Percentiles rank a stretch among this genome's conserved stretches.
These are phyloP conservation scores for Lentinus brumalis DNA, from an alignment of 768 basidiomycete species.

Conservation along the genomic window DNA sequence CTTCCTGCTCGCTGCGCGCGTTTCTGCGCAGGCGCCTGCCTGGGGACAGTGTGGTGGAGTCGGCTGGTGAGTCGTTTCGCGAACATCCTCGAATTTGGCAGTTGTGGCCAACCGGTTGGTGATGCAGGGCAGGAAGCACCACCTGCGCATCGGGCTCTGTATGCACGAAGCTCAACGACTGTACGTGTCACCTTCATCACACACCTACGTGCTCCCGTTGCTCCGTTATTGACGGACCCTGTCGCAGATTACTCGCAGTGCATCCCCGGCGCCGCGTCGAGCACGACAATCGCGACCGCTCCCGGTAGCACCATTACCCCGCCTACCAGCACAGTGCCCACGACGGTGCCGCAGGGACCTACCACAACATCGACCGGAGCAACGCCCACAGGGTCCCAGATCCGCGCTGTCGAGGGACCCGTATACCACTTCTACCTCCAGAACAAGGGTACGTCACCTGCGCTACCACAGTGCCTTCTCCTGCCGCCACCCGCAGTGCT, in stretches of 20 bases:
- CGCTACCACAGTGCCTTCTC: no score
- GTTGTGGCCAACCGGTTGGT: background rate
- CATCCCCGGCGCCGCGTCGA: slow-evolving; percentile 38
- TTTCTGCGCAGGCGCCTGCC: slow-evolving; percentile 23
- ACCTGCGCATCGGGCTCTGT: slow-evolving; percentile 24
- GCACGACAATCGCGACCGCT: slow-evolving; percentile 11
- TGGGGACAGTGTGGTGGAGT: slow-evolving; percentile 32
- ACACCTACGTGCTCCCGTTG: background rate
- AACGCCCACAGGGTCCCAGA: slow-evolving; percentile 44
- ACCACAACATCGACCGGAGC: slow-evolving; percentile 29
- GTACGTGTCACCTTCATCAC: slow-evolving; percentile 11
- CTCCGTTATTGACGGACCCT: slow-evolving; percentile 9
- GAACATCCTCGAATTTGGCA: background rate
- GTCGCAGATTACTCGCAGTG: slow-evolving; percentile 56
- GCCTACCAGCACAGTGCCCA: slow-evolving; percentile 29
- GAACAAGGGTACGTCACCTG: slow-evolving; percentile 38
- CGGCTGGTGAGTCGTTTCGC: slow-evolving; percentile 27
- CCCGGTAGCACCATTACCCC: slow-evolving; percentile 26
- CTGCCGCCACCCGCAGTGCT: background rate
- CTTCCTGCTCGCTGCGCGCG: slow-evolving; percentile 14
- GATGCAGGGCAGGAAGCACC: slow-evolving; percentile 26
- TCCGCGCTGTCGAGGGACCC: slow-evolving; percentile 53
- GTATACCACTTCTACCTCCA: slow-evolving; percentile 62
- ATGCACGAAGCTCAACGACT: slow-evolving; percentile 27
- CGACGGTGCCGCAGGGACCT: slow-evolving; percentile 35